A percentile compares a stretch with the other conserved stretches of the same genome.
Evolutionary conservation across 495 filamentous ascomycete genomes (phyloP).

Genomic region (Podospora pseudoanserina): DNA sequence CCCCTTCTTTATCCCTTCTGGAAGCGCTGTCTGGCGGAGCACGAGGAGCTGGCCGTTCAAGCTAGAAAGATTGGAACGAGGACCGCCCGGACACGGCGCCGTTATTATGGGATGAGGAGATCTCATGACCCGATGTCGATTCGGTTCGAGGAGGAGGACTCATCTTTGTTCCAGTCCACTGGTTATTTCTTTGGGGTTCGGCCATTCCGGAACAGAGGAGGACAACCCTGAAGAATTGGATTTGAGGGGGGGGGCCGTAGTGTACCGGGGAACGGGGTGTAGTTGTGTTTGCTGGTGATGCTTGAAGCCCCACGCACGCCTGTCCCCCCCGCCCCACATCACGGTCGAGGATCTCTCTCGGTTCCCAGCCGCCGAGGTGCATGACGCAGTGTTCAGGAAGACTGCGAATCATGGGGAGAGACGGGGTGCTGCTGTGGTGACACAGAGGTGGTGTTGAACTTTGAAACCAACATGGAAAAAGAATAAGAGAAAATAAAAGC

Average conservation of each 20-base stretch:
- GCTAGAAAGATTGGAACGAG: neutral
- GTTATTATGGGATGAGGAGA: neutral
- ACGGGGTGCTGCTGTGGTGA: neutral
- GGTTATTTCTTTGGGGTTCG: neutral
- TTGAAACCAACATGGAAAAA: neutral
- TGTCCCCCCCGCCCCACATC: neutral
- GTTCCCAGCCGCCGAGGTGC: neutral
- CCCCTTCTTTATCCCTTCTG: neutral
- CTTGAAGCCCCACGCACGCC: neutral
- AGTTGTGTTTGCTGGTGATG: neutral
- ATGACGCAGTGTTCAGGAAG: slow-evolving; percentile 3
- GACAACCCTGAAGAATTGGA: neutral
- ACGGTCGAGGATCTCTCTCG: slow-evolving; percentile 1
- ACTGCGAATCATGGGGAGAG: neutral
- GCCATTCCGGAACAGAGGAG: neutral
- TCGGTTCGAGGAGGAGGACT: neutral
- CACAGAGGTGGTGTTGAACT: neutral
- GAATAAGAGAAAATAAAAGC: neutral
- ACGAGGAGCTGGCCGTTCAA: neutral
- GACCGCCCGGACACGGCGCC: neutral
- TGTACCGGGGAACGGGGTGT: neutral
- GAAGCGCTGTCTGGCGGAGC: neutral
- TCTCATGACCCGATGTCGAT: neutral
- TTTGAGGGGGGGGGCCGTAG: too few relatives aligned
- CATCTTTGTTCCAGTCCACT: neutral